Evolutionary conservation across 306 rosid genomes (phyloP).

Genomic region (Rubus idaeus): DNA sequence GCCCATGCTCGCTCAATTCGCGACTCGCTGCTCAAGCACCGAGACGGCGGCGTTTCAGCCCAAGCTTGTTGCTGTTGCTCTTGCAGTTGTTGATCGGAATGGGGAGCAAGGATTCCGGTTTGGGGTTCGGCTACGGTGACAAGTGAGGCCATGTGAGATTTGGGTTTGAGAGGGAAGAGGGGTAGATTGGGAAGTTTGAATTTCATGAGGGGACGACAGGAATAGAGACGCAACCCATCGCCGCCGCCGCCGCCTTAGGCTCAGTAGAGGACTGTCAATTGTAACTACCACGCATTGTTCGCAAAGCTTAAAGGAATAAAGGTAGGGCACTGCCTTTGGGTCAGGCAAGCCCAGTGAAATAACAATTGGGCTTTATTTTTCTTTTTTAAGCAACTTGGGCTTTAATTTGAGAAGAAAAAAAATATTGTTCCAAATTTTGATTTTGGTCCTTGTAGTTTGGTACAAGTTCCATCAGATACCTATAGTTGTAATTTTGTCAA

Average conservation of each 20-base stretch:
- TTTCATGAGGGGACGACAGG: constrained; percentile 58
- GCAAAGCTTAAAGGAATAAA: background rate
- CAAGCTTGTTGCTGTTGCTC: background rate
- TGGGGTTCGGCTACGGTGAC: constrained; percentile 1
- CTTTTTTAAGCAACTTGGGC: background rate
- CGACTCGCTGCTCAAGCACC: constrained; percentile 46
- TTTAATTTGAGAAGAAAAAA: background rate
- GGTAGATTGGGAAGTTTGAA: constrained; percentile 34
- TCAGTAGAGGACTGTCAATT: background rate
- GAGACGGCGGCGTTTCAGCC: constrained; percentile 19
- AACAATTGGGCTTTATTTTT: background rate
- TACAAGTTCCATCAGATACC: no score
- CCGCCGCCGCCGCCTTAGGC: constrained; percentile 3
- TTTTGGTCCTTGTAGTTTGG: no score
- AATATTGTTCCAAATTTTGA: no score
- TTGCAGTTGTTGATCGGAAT: constrained; percentile 25
- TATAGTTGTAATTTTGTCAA: no score
- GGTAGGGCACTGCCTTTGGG: background rate
- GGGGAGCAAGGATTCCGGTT: constrained; percentile 24
- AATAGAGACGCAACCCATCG: constrained; percentile 16
- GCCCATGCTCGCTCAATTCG: constrained; percentile 77
- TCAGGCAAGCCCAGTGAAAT: background rate
- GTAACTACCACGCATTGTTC: background rate
- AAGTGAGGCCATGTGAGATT: constrained; percentile 49
- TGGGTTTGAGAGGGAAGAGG: constrained; percentile 12